phyloP scores from a whole-genome alignment of 2,329 filamentous ascomycete species.

The Boeremia lycopersici region DNA sequence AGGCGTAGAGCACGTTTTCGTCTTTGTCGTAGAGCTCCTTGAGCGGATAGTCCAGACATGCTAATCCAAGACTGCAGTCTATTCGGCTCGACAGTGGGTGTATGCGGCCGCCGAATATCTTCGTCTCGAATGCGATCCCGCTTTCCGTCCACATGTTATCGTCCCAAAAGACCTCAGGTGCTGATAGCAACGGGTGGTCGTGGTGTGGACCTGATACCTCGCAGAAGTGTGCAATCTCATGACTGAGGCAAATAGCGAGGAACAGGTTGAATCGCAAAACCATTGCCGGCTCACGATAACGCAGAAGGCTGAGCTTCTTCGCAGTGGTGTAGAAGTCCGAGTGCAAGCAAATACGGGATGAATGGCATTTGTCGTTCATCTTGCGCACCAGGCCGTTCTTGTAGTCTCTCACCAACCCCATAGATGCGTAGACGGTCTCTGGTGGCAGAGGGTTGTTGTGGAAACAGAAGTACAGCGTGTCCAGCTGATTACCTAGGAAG shows the following conservation, averaged over 20 bases:
- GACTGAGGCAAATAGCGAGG: conserved; percentile 45
- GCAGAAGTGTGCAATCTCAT: conserved; percentile 50
- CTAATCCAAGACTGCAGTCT: conserved; percentile 47
- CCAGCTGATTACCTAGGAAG: conserved; percentile 40
- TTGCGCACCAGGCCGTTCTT: conserved; percentile 45
- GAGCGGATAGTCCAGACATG: conserved; percentile 44
- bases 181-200: conserved; percentile 41
- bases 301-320: conserved; percentile 45
- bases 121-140: conserved; percentile 48
- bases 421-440: conserved; percentile 46
- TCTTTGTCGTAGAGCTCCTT: conserved; percentile 46
- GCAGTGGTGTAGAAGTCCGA: conserved; percentile 50
- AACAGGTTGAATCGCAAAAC: conserved; percentile 50
- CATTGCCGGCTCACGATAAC: conserved; percentile 48
- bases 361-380: conserved; percentile 44
- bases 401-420: conserved; percentile 47
- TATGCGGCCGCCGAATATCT: conserved; percentile 47
- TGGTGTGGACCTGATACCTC: conserved; percentile 48
- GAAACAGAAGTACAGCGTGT: conserved; percentile 49
- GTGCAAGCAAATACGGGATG: conserved; percentile 47
- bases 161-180: conserved; percentile 47
- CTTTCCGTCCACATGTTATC: conserved; percentile 50
- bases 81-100: conserved; percentile 47
- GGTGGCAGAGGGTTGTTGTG: conserved; percentile 44
- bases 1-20: conserved; percentile 45